Evolutionary conservation across 2,329 filamentous ascomycete species (phyloP).

Genomic region (Pyrenochaeta sp.): DNA sequence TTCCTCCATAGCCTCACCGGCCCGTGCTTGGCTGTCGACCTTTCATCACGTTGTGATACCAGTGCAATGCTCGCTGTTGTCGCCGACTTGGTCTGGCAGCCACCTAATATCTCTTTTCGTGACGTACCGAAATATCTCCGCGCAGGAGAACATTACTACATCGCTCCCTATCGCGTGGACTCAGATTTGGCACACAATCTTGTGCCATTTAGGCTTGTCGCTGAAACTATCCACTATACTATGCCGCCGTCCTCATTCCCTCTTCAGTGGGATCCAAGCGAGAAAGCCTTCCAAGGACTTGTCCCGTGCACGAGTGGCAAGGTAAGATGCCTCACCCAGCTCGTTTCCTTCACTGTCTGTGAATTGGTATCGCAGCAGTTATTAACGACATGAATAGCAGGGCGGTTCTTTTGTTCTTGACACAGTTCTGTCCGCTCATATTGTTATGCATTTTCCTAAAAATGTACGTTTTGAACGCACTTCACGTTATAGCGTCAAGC

Average conservation of each 20-base stretch:
- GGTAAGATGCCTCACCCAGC: neutral
- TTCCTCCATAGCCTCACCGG: conserved; percentile 26
- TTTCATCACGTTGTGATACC: conserved; percentile 12
- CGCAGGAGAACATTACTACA: conserved; percentile 27
- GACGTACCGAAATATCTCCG: conserved; percentile 15
- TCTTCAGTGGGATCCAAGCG: conserved; percentile 28
- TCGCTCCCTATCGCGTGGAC: conserved; percentile 21
- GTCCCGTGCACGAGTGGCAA: conserved; percentile 9
- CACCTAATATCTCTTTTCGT: conserved; percentile 28
- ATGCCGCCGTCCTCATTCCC: conserved; percentile 10
- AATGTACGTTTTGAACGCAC: conserved; percentile 40
- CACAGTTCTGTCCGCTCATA: conserved; percentile 22
- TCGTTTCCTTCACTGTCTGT: neutral
- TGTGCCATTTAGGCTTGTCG: neutral
- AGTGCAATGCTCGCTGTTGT: conserved; percentile 16
- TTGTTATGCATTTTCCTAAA: conserved; percentile 32
- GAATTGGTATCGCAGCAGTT: too few species aligned
- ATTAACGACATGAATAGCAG: too few species aligned
- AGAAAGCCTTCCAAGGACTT: conserved; percentile 28
- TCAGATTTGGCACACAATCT: neutral
- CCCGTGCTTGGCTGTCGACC: conserved; percentile 23
- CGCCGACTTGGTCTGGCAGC: conserved; percentile 31
- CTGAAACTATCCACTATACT: conserved; percentile 19
- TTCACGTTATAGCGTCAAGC: conserved; percentile 38
- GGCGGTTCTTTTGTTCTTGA: conserved; percentile 6